A percentile compares a stretch with the other conserved stretches of the same genome.
These are phyloP conservation scores for Porpolomopsis calyptriformis DNA, from an alignment of 768 basidiomycete genomes.

Conservation along the genomic window DNA sequence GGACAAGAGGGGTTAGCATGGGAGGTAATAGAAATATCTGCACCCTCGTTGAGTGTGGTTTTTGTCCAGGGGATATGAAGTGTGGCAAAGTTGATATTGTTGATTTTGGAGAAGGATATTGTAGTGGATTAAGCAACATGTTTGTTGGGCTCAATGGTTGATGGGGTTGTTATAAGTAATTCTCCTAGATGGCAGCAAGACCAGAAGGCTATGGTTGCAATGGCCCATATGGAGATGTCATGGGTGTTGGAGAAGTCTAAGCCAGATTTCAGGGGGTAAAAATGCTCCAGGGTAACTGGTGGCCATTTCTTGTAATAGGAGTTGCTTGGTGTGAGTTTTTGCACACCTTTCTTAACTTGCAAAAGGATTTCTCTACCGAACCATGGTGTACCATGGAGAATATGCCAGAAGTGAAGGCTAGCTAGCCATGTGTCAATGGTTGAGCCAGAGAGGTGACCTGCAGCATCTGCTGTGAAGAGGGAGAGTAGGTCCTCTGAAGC, in stretches of 20 bases:
- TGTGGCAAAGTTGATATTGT: too few relatives aligned
- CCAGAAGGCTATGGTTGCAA: too few relatives aligned
- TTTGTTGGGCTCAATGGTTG: too few relatives aligned
- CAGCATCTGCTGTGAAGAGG: conserved; percentile 16
- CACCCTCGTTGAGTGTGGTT: conserved; percentile 18
- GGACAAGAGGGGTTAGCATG: conserved; percentile 12
- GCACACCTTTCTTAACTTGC: conserved; percentile 7
- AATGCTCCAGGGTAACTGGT: too few relatives aligned
- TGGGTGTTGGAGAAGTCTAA: too few relatives aligned
- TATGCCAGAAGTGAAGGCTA: conserved; percentile 26
- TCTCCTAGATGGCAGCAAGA: too few relatives aligned
- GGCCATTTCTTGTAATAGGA: conserved; percentile 10
- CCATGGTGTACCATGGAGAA: conserved; percentile 23
- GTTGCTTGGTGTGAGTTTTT: conserved; percentile 13
- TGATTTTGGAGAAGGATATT: too few relatives aligned
- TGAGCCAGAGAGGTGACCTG: conserved; percentile 10
- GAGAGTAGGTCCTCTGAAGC: conserved; percentile 19
- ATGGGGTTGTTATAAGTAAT: too few relatives aligned
- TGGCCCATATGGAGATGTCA: too few relatives aligned
- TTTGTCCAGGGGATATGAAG: conserved; percentile 30
- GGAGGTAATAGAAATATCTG: too few relatives aligned
- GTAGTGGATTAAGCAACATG: too few relatives aligned
- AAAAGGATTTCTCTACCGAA: conserved; percentile 13
- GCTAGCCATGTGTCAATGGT: conserved; percentile 23
- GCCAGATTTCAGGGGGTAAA: too few relatives aligned